Evolutionary conservation across 169 alveolate species (phyloP).

Genomic region (Perkinsus marinus): DNA sequence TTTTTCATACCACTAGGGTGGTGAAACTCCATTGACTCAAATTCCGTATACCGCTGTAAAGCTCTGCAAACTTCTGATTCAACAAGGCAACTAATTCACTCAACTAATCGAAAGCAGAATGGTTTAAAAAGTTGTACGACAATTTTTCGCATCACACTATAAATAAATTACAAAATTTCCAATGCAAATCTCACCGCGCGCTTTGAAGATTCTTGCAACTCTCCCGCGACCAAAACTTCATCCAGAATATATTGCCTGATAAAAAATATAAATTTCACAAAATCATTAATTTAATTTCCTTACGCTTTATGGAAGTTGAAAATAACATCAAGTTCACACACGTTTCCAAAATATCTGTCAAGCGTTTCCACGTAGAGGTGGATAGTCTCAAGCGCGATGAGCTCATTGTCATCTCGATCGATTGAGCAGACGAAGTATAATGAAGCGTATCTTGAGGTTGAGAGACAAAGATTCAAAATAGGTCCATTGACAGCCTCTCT

Average conservation of each 20-base stretch:
- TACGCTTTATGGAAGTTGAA: slow-evolving; percentile 87
- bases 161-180: too few relatives aligned
- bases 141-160: too few relatives aligned
- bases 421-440: slow-evolving; percentile 87
- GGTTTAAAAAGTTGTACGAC: too few relatives aligned
- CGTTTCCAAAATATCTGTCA: slow-evolving; percentile 96
- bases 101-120: too few relatives aligned
- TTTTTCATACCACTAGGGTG: too few relatives aligned
- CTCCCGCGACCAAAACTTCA: slow-evolving; percentile 77
- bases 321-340: slow-evolving; percentile 96
- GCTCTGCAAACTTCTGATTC: too few relatives aligned
- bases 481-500: too few relatives aligned
- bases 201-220: slow-evolving; percentile 65
- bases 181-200: slow-evolving; percentile 5
- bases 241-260: slow-evolving; percentile 53
- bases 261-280: background rate
- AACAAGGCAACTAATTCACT: too few relatives aligned
- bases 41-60: too few relatives aligned
- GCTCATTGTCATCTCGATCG: slow-evolving; percentile 90
- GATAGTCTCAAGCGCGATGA: slow-evolving; percentile 81
- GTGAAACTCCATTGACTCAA: too few relatives aligned
- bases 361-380: slow-evolving; percentile 94
- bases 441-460: slow-evolving; percentile 80
- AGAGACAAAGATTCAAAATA: background rate
- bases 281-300: background rate